Base-by-base conservation (phyloP, 2,329 filamentous ascomycete species). In the Apiospora pterosperma region DNA sequence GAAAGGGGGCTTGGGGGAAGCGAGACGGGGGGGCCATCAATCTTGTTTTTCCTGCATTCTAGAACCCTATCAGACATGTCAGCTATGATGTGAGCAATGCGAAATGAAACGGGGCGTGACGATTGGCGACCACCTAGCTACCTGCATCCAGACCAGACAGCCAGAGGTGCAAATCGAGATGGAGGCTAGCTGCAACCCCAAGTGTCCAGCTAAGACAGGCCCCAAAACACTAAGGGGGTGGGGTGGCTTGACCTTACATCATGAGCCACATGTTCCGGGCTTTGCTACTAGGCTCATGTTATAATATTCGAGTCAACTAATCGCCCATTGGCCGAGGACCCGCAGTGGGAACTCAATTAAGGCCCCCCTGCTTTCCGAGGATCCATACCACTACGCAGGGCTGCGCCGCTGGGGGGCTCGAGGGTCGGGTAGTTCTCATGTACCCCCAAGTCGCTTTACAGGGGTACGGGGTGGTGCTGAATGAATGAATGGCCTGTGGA, bases 161-260 rank as follows among this genome's bases (percentile, higher is more conserved):
- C n/a, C 28, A 12, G 5, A 3, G 14, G 34, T 55, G 34, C 28
- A 28, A 55, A 55, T 55, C 48, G 48, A 55, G 48, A 55, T 55
- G 48, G 48, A 55, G 48, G 48, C 48, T 55, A 55, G 48, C 48
- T 55, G 28, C 48, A 55, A 55, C 48, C 48, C 48, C 48, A 21
- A 55, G 48, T 55, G 48, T 55, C 48, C 48, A 55, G 28, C 48
- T 55, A 55, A 55, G 48, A 52, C 25, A n/a, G 21, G 42, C 21
- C 11, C 36, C 3, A 36, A 23, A n/a, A n/a, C n/a, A n/a, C n/a
- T 31, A 31, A 10, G 44, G 25, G 16, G 48, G 38, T 55, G 48
- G 48, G 48, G 48, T 55, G 48, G 48, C 48, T 55, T 55, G 48
- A 55, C 48, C 21, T 55, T 55, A 34, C 48, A 55, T 55, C 48